phyloP scores from a whole-genome alignment of 345 rosid genomes.

The Arabidopsis suecica region DNA sequence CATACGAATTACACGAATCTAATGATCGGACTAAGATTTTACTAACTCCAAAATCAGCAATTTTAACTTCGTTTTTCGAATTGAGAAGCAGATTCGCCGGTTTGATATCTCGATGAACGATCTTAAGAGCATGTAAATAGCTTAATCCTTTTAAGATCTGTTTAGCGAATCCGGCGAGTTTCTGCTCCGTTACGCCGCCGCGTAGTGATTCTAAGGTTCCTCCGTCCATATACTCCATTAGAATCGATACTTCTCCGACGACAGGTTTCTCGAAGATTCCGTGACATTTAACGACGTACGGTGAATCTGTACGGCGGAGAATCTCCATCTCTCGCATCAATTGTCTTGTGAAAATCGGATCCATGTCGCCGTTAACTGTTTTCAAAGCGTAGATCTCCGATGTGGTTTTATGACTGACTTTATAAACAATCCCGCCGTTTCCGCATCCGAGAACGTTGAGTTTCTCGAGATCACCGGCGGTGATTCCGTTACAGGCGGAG shows the following conservation, averaged over 20 bases:
- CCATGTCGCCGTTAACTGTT: constrained; percentile 64
- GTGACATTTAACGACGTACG: constrained; percentile 63
- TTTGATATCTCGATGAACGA: constrained; percentile 84
- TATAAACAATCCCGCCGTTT: constrained; percentile 84
- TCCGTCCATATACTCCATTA: constrained; percentile 85
- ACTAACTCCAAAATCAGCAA: constrained; percentile 88
- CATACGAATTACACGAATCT: constrained; percentile 83
- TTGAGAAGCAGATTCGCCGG: constrained; percentile 80
- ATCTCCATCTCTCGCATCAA: constrained; percentile 76
- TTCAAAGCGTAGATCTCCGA: constrained; percentile 71
- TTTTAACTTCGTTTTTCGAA: constrained; percentile 65
- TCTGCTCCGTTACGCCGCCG: constrained; percentile 60
- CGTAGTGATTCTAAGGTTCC: constrained; percentile 68
- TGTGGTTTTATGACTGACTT: constrained; percentile 65
- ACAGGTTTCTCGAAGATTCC: constrained; percentile 62
- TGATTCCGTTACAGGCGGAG: constrained; percentile 31
- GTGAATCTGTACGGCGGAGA: constrained; percentile 80
- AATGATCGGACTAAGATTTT: constrained; percentile 70
- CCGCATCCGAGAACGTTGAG: constrained; percentile 80
- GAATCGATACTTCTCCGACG: constrained; percentile 65
- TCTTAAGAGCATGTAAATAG: constrained; percentile 70
- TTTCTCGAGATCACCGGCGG: constrained; percentile 64
- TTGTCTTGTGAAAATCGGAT: constrained; percentile 63
- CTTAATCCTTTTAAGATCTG: constrained; percentile 69
- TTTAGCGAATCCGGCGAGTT: constrained; percentile 57